Conservation (phyloP, 768 basidiomycete genomes). For the Auriscalpium microsporum region DNA sequence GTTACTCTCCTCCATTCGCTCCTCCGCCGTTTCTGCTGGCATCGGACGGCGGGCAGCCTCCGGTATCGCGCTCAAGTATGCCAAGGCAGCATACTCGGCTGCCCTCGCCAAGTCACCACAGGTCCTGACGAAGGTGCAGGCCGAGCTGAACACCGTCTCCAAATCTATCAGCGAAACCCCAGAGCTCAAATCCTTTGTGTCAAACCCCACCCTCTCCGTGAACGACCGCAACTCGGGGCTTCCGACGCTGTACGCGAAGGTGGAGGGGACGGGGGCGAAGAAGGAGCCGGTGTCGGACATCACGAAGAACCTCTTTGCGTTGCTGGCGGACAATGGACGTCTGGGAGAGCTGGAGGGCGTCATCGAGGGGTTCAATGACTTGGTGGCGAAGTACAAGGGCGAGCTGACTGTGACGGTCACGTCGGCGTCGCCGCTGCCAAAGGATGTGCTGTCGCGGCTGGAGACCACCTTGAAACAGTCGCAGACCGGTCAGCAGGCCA, state of each 20-base stretch:
- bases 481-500: conserved; percentile 78
- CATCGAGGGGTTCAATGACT: conserved; percentile 85
- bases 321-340: conserved; percentile 91
- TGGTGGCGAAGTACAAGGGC: conserved; percentile 83
- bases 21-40: conserved; percentile 36
- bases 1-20: conserved; percentile 49
- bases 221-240: conserved; percentile 70
- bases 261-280: conserved; percentile 52
- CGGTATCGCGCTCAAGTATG: conserved; percentile 74
- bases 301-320: conserved; percentile 84
- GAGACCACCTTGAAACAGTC: conserved; percentile 83
- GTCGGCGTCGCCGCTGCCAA: conserved; percentile 73
- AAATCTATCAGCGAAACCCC: conserved; percentile 58
- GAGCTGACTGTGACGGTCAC: conserved; percentile 92
- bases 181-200: conserved; percentile 63
- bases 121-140: conserved; percentile 76
- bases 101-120: conserved; percentile 78
- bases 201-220: conserved; percentile 85
- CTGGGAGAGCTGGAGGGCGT: conserved; percentile 77
- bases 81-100: conserved; percentile 73
- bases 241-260: conserved; percentile 52
- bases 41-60: conserved; percentile 68
- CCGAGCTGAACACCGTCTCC: conserved; percentile 69
- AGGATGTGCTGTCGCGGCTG: conserved; percentile 65
- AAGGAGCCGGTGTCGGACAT: conserved; percentile 76